Base-by-base conservation (phyloP, 2,329 filamentous ascomycete species). In the Fusarium coicis region DNA sequence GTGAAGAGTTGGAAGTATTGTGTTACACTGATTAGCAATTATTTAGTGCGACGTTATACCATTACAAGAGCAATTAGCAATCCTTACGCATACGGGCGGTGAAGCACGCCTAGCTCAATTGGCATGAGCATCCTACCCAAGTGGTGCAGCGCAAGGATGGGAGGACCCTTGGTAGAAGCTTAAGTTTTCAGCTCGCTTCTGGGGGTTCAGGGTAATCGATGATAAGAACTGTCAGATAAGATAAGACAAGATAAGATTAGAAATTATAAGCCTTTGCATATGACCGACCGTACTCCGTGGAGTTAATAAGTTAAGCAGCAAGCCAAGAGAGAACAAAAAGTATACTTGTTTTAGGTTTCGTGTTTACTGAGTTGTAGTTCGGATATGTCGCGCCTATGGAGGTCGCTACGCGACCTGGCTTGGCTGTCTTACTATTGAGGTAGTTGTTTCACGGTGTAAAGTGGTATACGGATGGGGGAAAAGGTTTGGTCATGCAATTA, bases 41-140 rank as follows among this genome's bases (percentile, higher is more conserved):
- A 21, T 21, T 57, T 47, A n/a, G 30, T n/a, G 32, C 15, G 23
- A n/a, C 9, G 16, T n/a, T n/a, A 1, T 5, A 28, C 18, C 12
- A 36, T 57, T 34, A 57, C 26, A 55, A 55, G 15, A 55, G 26
- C 26, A 55, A 55, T 55, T 55, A 55, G 52, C 15, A 55, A 55
- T 55, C 21, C 52, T 55, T 40, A 55, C 52, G 8, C 23, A 42
- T 16, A 23, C 15, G 21, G n/a, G 52, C 52, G 34, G 52, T n/a
- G 21, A 10, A 21, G 14, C 10, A 15, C 23, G 23, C 52, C 50
- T 42, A 54, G 26, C 36, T 42, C 23, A 19, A 54, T 30, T 40
- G 7, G 36, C 28, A 10, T 28, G 15, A 21, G 12, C 26, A n/a
- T 30, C 5, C 36, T 42, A 9, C 19, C 52, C 23, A 30, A 42